Evolutionary conservation across 257 asterid genomes (phyloP).

Genomic region (Solanum chiquidenum): DNA sequence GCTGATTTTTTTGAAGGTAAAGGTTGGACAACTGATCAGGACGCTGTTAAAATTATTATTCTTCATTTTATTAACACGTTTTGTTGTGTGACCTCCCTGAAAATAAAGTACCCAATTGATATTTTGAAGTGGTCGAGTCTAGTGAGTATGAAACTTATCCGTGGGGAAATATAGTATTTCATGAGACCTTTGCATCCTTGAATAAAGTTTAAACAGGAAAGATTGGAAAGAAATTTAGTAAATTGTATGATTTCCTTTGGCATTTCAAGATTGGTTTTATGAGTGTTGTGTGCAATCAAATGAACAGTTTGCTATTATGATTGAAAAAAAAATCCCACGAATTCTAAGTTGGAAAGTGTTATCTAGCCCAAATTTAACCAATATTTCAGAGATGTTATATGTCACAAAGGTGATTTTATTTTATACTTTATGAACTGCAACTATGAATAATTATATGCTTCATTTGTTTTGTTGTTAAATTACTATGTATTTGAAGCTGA

Average conservation of each 20-base stretch:
- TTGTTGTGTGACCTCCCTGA: neutral
- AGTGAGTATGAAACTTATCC: neutral
- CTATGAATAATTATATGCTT: neutral
- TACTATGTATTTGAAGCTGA: neutral
- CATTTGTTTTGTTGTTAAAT: neutral
- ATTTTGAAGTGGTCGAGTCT: neutral
- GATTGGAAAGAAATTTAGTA: neutral
- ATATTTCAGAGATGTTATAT: neutral
- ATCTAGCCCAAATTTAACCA: neutral
- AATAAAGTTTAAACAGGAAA: neutral
- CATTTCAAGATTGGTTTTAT: neutral
- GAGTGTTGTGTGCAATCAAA: neutral
- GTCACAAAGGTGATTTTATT: neutral
- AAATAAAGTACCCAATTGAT: neutral
- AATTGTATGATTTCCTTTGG: neutral
- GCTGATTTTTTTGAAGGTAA: neutral
- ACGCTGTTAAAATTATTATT: neutral
- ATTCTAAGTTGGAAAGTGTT: too few relatives aligned
- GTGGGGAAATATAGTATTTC: neutral
- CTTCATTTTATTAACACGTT: neutral
- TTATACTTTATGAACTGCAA: too few relatives aligned
- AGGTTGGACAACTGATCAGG: neutral
- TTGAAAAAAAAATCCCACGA: neutral
- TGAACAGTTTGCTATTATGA: neutral
- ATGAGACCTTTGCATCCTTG: neutral